phyloP scores from a whole-genome alignment of 305 asterid genomes.

The Monarda citriodora region DNA sequence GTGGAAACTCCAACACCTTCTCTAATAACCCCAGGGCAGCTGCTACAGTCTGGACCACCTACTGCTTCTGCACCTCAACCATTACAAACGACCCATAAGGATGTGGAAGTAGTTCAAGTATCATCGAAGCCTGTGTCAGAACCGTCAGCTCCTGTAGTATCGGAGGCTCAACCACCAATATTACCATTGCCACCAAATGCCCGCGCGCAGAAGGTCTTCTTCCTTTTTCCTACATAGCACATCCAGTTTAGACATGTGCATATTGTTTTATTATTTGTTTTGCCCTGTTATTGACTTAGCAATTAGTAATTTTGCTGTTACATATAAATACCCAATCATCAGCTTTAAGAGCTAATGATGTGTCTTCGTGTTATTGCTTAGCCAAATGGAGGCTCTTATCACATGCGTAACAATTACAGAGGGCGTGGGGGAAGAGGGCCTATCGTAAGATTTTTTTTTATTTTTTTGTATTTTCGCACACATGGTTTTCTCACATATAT shows the following conservation, averaged over 20 bases:
- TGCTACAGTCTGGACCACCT: constrained; percentile 63
- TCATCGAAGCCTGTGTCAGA: constrained; percentile 44
- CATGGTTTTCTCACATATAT: neutral
- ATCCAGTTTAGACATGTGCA: neutral
- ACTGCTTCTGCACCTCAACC: constrained; percentile 46
- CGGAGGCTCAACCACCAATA: constrained; percentile 89
- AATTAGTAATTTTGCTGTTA: too few species aligned
- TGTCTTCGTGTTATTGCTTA: neutral
- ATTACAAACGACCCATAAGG: constrained; percentile 63
- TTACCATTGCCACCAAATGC: constrained; percentile 73
- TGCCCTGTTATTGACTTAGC: neutral
- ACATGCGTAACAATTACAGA: constrained; percentile 70
- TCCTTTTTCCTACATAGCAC: neutral
- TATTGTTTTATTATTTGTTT: neutral
- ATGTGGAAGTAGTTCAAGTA: constrained; percentile 87
- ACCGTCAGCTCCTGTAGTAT: constrained; percentile 31
- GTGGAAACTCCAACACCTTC: constrained; percentile 58
- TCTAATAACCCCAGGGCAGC: constrained; percentile 93
- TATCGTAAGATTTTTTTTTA: neutral
- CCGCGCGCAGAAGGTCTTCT: constrained; percentile 55
- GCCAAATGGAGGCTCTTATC: constrained; percentile 61
- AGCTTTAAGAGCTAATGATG: neutral
- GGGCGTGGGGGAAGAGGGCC: constrained; percentile 79
- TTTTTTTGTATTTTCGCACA: neutral
- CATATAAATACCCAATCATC: too few species aligned